Percentiles rank a stretch among this genome's conserved stretches.
Evolutionary conservation across 208 protist genomes (phyloP).

Genomic region (Acanthamoeba sp.): DNA sequence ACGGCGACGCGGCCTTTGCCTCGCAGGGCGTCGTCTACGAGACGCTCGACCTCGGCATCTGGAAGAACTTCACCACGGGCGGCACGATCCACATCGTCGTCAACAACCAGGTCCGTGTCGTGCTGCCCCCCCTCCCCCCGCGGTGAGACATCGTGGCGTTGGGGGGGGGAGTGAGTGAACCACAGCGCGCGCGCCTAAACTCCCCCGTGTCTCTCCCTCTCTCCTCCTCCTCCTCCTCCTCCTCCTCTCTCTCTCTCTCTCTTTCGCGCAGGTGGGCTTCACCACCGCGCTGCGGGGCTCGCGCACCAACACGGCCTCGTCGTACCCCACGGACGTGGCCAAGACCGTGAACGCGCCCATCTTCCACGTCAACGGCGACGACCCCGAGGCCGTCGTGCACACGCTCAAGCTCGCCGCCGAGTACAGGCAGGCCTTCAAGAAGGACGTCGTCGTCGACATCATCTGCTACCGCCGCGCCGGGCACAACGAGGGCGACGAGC

Average conservation of each 20-base stretch:
- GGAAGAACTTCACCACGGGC: slow-evolving; percentile 95
- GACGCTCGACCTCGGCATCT: slow-evolving; percentile 95
- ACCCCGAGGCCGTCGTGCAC: slow-evolving; percentile 93
- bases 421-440: slow-evolving; percentile 94
- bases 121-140: neutral
- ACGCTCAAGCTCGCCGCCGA: slow-evolving; percentile 92
- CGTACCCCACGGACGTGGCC: slow-evolving; percentile 98
- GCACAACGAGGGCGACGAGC: slow-evolving; percentile 99
- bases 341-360: slow-evolving; percentile 95
- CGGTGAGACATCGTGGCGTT: neutral
- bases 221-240: too few species aligned
- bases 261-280: slow-evolving; percentile 94
- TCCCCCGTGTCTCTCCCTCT: too few species aligned
- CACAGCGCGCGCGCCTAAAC: too few species aligned
- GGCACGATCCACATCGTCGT: slow-evolving; percentile 99
- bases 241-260: too few species aligned
- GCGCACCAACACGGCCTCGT: slow-evolving; percentile 92
- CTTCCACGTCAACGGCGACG: slow-evolving; percentile 99
- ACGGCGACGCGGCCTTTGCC: slow-evolving; percentile 99
- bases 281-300: slow-evolving; percentile 97
- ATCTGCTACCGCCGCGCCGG: slow-evolving; percentile 97
- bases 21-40: slow-evolving; percentile 98
- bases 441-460: slow-evolving; percentile 97
- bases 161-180: too few species aligned
- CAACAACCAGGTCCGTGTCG: slow-evolving; percentile 98